Percentiles rank a stretch among this genome's conserved stretches.
Conservation (phyloP, 495 filamentous ascomycete genomes). For the Penicillium diatomitis region DNA sequence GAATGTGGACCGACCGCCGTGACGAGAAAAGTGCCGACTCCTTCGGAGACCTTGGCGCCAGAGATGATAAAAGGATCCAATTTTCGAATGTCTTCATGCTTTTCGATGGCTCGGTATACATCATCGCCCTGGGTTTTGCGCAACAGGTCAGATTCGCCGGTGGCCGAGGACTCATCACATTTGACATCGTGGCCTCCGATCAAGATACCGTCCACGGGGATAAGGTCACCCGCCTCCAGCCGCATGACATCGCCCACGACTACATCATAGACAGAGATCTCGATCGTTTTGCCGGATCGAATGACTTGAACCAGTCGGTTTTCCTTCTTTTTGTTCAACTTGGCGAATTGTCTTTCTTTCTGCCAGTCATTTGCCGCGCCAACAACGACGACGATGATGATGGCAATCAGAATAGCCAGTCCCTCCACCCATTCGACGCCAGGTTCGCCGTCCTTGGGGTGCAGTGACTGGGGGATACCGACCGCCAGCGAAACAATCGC, state of each 20-base stretch:
- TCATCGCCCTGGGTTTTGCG: conserved; percentile 65
- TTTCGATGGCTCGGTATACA: conserved; percentile 71
- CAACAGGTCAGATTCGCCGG: conserved; percentile 76
- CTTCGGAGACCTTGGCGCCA: conserved; percentile 86
- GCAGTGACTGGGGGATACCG: conserved; percentile 59
- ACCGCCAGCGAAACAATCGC: conserved; percentile 77
- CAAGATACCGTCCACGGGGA: conserved; percentile 71
- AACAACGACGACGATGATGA: conserved; percentile 65
- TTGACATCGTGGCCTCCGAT: conserved; percentile 67
- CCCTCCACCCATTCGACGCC: conserved; percentile 73
- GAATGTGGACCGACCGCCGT: conserved; percentile 85
- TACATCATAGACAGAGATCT: conserved; percentile 74
- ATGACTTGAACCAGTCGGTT: conserved; percentile 64
- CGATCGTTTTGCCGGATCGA: conserved; percentile 63
- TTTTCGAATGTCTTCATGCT: conserved; percentile 65
- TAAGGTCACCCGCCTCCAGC: conserved; percentile 80
- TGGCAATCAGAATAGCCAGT: conserved; percentile 67
- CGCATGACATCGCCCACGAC: conserved; percentile 78
- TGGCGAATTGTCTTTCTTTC: conserved; percentile 71
- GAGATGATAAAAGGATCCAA: conserved; percentile 93
- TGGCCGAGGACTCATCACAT: conserved; percentile 77
- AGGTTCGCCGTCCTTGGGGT: conserved; percentile 39
- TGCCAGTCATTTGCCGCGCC: conserved; percentile 71
- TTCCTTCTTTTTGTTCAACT: conserved; percentile 63
- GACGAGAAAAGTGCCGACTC: conserved; percentile 76